Percentiles rank a stretch among this genome's conserved stretches.
Conservation (phyloP, 441 rosid genomes). For the Erodium moschatum region DNA sequence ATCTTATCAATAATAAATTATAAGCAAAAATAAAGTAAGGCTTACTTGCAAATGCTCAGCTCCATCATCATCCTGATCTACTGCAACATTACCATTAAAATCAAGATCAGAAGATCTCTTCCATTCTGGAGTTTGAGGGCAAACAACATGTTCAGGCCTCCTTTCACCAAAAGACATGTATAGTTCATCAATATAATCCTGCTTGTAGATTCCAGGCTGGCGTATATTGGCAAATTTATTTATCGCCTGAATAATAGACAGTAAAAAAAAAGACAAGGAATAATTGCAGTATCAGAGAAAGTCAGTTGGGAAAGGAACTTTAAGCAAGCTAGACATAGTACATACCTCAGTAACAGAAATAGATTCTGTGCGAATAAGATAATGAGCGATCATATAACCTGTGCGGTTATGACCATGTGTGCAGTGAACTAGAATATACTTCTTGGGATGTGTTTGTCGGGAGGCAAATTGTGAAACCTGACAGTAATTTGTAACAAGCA, state of each 20-base stretch:
- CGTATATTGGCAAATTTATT: constrained; percentile 75
- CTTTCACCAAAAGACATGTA: constrained; percentile 82
- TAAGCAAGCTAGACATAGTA: constrained; percentile 5
- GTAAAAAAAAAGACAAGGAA: constrained; percentile 16
- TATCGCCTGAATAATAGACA: constrained; percentile 54
- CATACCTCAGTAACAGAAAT: constrained; percentile 81
- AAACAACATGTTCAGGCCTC: constrained; percentile 58
- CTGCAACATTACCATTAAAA: constrained; percentile 90
- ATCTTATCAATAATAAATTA: too few species aligned
- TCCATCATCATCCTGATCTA: constrained; percentile 78
- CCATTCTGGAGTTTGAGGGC: constrained; percentile 96
- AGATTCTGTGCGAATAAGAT: constrained; percentile 74
- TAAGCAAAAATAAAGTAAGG: background rate
- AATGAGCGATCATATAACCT: constrained; percentile 91
- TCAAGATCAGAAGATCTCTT: constrained; percentile 87
- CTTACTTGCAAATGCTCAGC: constrained; percentile 51
- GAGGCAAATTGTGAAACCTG: constrained; percentile 8
- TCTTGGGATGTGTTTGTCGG: constrained; percentile 67
- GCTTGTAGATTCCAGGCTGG: constrained; percentile 95
- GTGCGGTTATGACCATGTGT: constrained; percentile 99
- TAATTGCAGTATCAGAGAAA: constrained; percentile 9
- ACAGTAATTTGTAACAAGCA: constrained; percentile 1
- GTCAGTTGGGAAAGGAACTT: constrained; percentile 3
- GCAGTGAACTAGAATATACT: constrained; percentile 86
- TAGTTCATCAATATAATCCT: constrained; percentile 74